Evolutionary conservation across 352 stramenopile species (phyloP), one percentile per base, ranked within the genome.

Genomic region (Globisporangium nodosum): DNA sequence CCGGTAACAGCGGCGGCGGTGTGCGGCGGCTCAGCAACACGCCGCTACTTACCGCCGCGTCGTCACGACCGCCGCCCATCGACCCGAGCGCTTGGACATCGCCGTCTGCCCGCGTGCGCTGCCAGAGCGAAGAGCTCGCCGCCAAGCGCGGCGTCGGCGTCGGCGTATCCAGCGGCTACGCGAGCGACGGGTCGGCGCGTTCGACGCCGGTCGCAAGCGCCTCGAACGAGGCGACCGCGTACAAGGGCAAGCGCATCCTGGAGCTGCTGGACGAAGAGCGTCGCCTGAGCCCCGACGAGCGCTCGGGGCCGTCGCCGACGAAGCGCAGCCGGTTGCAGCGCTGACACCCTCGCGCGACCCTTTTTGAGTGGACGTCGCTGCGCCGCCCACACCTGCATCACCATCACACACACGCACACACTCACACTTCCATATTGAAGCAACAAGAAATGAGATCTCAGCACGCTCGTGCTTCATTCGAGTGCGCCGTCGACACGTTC

Each of bases 241-340:
- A 76, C 69, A 86, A 86, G 49, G 79, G 76, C 30, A 92, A 92
- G 58, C 70, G 80, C 11, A 87, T 92, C 21, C 56, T 92, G 24
- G 74, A 92, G 52, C 63, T 92, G 20, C 78, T 88, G 56, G 78
- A 92, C 60, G 80, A 92, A 71, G 79, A 90, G 55, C 79, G 82
- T 5, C 66, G 80, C 56, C 66, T 87, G n/a, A 63, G 72, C 30
- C 76, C 80, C 3, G 72, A 86, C 33, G 77, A 89, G 59, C 68
- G 66, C 48, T 63, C 56, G 15, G 46, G 70, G 3, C 69, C 71
- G 20, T 85, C 74, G 35, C 76, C 76, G 37, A 74, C 74, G 53
- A 90, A 90, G 67, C 67, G 79, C 66, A 82, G 73, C 50, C 66
- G 71, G 40, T 49, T 66, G 43, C 57, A 58, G 6, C 43, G 9